These are phyloP conservation scores for Pugionium cornutum DNA, from an alignment of 345 rosid species.

Conservation along the genomic window DNA sequence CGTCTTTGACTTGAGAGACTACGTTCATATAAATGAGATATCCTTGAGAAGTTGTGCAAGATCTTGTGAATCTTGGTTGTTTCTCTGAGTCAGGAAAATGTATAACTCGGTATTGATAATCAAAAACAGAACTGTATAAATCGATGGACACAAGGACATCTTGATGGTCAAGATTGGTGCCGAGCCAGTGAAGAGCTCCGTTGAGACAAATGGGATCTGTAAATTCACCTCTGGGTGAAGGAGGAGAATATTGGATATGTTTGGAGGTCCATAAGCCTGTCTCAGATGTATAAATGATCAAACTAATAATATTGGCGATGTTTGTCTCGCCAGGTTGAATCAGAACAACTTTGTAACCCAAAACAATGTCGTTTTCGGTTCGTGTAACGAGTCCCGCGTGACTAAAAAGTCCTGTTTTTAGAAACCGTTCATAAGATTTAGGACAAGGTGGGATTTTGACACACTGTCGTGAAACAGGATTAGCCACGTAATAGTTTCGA, in stretches of 20 bases:
- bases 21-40: slow-evolving; percentile 1
- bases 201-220: neutral
- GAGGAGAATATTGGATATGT: too few relatives aligned
- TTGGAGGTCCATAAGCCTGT: neutral
- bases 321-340: too few relatives aligned
- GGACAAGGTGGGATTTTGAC: neutral
- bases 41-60: neutral
- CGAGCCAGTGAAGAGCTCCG: neutral
- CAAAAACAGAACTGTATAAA: neutral
- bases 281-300: neutral
- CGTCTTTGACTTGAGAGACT: neutral
- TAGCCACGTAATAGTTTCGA: neutral
- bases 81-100: neutral
- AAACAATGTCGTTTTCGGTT: neutral
- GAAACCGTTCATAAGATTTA: too few relatives aligned
- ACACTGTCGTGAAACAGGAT: neutral
- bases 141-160: neutral
- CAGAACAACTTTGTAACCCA: slow-evolving; percentile 13
- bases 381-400: neutral
- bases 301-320: neutral
- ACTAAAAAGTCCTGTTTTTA: too few relatives aligned
- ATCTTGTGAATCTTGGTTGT: neutral
- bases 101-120: neutral
- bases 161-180: neutral
- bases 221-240: neutral